Percentiles rank a stretch among this genome's conserved stretches.
These are phyloP conservation scores for Lentinula sp. DNA, from an alignment of 768 basidiomycete genomes.

Conservation along the genomic window DNA sequence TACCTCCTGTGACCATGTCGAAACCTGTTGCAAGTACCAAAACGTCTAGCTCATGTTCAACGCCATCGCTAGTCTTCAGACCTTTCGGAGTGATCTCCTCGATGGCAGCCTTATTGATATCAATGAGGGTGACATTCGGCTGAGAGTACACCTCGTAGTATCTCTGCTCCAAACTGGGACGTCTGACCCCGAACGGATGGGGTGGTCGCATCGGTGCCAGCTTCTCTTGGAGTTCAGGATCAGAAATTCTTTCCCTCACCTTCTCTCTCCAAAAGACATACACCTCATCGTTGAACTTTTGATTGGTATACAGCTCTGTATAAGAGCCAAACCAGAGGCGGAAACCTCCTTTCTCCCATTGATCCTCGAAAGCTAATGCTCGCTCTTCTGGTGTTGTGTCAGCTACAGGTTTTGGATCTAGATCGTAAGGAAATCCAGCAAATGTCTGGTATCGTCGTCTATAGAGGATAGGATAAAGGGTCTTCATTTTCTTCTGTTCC, in stretches of 20 bases:
- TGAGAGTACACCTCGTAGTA: slow-evolving; percentile 5
- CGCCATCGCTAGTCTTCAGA: not conserved
- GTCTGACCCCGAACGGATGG: slow-evolving; percentile 4
- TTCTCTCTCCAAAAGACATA: slow-evolving; percentile 7
- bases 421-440: slow-evolving; percentile 1
- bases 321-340: slow-evolving; percentile 1
- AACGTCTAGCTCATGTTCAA: slow-evolving; percentile 5
- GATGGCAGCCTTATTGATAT: not conserved
- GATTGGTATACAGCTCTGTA: not conserved
- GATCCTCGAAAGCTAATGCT: slow-evolving; percentile 5
- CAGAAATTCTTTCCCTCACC: not conserved
- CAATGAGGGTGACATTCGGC: slow-evolving; percentile 6
- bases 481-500: not conserved
- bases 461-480: not conserved
- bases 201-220: slow-evolving; percentile 4
- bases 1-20: slow-evolving; percentile 7
- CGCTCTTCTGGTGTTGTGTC: slow-evolving; percentile 10
- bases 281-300: slow-evolving; percentile 3
- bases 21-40: slow-evolving; percentile 5
- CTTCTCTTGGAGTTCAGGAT: slow-evolving; percentile 2
- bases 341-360: slow-evolving; percentile 11
- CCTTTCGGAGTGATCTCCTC: slow-evolving; percentile 1
- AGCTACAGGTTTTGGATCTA: not conserved
- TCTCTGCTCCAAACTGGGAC: slow-evolving; percentile 3
- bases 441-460: not conserved